Base-by-base conservation (phyloP, 495 filamentous ascomycete species). In the Lasiosphaeria ovina region DNA sequence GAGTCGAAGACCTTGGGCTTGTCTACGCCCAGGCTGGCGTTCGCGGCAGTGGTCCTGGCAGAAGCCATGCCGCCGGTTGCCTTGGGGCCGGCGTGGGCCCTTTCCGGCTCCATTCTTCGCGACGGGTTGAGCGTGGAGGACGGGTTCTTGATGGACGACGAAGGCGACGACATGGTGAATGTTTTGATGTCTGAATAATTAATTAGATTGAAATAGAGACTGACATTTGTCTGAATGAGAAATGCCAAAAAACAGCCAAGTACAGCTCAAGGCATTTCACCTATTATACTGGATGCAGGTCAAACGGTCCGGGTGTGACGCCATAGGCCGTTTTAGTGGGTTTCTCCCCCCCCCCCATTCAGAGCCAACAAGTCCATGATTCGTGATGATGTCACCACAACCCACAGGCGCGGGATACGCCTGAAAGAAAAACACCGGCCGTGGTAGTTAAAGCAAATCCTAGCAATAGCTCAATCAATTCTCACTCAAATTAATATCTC, bases 1-100 rank as follows among this genome's bases (percentile, higher is more conserved):
- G 66, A 58, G 51, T 77, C 75, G 59, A 76, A 71, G 35, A 67
- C 52, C 58, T 65, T 69, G 32, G 70, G 66, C 63, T 65, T 60
- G 53, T 62, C 60, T 7, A 51, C 33, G n/a, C 63, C 66, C 3
- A 66, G 10, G 9, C 60, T 40, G 9, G 61, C 55, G 32, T 61
- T 72, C 2, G 69, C 69, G 14, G 65, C 62, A 3, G 68, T 72
- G 14, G 54, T 54, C 12, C 35, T 35, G 6, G 60, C 33, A 0
- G 51, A 54, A 9, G 61, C 62, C 62, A 59, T 70, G 48, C 68
- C 69, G 54, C 65, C 61, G 2, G 62, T 68, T 12, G 62, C 33
- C 49, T 57, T 57, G 48, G 65, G 59, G 32, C 69, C 69, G 51
- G 35, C 45, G 35, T 63, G 62, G 2, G 61, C 56, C 45, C 61